These are phyloP conservation scores for Quercus ilex DNA, from an alignment of 306 rosid genomes.

Conservation along the genomic window DNA sequence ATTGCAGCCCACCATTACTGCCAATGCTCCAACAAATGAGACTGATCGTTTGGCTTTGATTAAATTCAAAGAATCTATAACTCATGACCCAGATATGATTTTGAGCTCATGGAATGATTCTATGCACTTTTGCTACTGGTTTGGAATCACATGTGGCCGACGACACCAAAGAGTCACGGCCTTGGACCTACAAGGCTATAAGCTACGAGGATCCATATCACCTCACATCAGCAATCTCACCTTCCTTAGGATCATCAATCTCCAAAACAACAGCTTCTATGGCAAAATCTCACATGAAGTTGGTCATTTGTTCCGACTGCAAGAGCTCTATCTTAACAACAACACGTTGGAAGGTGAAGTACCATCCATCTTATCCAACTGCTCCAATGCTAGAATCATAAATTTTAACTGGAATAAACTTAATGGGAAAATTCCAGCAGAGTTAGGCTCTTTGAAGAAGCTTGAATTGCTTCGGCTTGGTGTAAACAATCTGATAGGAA, in stretches of 20 bases:
- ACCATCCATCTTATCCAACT: background rate
- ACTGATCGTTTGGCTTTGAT: slow-evolving; percentile 8
- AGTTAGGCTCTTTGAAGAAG: background rate
- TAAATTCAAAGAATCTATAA: background rate
- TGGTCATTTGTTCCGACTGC: slow-evolving; percentile 8
- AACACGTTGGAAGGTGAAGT: slow-evolving; percentile 17
- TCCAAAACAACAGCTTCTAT: background rate
- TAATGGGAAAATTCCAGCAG: background rate
- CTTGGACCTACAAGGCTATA: background rate
- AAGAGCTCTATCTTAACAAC: background rate
- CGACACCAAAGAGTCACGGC: slow-evolving; percentile 13
- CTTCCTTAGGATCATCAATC: slow-evolving; percentile 4
- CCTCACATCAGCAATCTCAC: slow-evolving; percentile 17
- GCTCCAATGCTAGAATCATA: background rate
- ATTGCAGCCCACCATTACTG: background rate
- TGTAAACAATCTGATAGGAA: background rate
- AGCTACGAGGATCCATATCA: slow-evolving; percentile 5
- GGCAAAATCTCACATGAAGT: slow-evolving; percentile 12
- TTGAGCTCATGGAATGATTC: too few species aligned
- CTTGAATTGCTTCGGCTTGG: background rate
- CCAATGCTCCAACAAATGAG: background rate
- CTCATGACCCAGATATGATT: background rate
- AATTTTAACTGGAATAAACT: background rate
- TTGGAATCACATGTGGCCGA: background rate
- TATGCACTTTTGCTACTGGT: too few species aligned